Conservation (phyloP, 31 red algal genomes). For the Asparagopsis taxiformis region DNA sequence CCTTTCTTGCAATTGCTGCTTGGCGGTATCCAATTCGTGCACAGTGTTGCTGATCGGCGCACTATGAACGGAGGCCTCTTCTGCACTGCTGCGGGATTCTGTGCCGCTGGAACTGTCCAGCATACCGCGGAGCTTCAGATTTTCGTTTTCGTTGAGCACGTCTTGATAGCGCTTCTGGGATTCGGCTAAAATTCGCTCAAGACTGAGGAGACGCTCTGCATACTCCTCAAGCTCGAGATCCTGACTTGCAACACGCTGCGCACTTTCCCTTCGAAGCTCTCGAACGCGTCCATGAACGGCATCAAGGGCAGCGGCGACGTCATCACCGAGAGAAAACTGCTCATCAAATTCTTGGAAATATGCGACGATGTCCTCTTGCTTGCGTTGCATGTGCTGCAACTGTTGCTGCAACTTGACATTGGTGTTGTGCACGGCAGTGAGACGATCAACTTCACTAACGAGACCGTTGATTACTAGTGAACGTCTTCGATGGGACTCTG, state of each 20-base stretch:
- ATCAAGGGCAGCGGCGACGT: constrained; percentile 16
- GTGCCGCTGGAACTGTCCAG: too few species aligned
- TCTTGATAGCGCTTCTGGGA: constrained; percentile 16
- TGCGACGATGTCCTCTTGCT: constrained; percentile 19
- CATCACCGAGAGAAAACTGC: constrained; percentile 15
- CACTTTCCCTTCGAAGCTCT: constrained; percentile 14
- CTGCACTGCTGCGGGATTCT: too few species aligned
- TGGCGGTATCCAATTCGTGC: not conserved
- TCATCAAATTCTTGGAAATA: constrained; percentile 32
- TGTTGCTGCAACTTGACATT: constrained; percentile 17
- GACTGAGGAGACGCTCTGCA: constrained; percentile 25
- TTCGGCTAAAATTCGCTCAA: constrained; percentile 15
- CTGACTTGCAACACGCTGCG: constrained; percentile 1
- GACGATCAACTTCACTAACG: constrained; percentile 30
- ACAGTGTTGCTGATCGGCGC: too few species aligned
- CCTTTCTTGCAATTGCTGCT: constrained; percentile 1
- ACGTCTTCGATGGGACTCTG: constrained; percentile 13
- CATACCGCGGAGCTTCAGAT: constrained; percentile 8
- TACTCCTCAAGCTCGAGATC: constrained; percentile 18
- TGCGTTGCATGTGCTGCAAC: not conserved
- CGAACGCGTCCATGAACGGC: constrained; percentile 3
- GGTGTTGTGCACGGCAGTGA: constrained; percentile 9
- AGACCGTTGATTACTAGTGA: constrained; percentile 20
- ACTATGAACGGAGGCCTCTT: too few species aligned
- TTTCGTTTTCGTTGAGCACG: constrained; percentile 27